phyloP scores from a whole-genome alignment of 768 basidiomycete genomes.

The Amanita fuliginea region DNA sequence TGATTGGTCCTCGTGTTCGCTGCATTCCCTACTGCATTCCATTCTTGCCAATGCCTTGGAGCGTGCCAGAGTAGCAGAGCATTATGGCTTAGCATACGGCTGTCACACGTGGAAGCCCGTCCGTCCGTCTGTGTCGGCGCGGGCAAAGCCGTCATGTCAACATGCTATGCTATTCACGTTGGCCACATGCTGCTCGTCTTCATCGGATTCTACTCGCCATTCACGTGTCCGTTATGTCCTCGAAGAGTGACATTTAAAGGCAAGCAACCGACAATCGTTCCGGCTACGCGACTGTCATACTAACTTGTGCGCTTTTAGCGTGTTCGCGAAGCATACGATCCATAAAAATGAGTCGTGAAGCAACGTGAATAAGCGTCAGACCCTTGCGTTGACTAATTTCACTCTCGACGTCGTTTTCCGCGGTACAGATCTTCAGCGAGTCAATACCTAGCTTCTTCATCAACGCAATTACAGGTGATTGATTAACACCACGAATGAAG shows the following conservation, averaged over 20 bases:
- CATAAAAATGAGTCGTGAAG: constrained; percentile 18
- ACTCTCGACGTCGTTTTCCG: constrained; percentile 42
- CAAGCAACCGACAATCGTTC: not conserved
- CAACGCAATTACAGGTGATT: constrained; percentile 29
- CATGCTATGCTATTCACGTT: too few species aligned
- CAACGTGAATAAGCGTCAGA: constrained; percentile 20
- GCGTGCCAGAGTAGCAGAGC: not conserved
- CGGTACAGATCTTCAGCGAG: constrained; percentile 49
- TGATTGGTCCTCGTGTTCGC: not conserved
- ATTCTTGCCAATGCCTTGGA: not conserved
- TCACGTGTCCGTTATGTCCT: not conserved
- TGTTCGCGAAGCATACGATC: not conserved
- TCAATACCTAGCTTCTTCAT: constrained; percentile 1
- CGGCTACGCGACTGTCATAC: not conserved
- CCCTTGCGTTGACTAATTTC: constrained; percentile 26
- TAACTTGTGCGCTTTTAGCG: not conserved
- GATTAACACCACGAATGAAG: constrained; percentile 34
- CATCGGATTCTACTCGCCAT: too few species aligned
- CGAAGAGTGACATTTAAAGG: not conserved
- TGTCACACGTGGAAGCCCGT: too few species aligned
- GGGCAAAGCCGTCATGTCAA: too few species aligned
- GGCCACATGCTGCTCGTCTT: too few species aligned
- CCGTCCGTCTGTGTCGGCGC: too few species aligned
- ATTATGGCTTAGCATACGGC: too few species aligned
- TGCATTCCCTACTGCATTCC: not conserved